Evolutionary conservation across 257 asterid species (phyloP).

Genomic region (Thymus quinquecostatus): DNA sequence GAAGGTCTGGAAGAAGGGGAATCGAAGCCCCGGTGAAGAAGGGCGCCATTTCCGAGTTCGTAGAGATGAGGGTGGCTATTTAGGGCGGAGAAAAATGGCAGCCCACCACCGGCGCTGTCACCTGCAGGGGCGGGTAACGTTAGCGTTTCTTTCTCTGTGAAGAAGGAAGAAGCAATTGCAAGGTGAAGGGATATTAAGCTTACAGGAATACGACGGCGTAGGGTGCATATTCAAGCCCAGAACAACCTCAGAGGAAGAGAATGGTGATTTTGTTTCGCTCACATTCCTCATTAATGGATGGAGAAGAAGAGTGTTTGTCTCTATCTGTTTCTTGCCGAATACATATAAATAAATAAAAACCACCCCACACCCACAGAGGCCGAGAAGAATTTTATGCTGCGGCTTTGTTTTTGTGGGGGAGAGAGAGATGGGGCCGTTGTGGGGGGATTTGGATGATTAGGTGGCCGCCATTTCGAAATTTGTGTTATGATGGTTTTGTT

Average conservation of each 20-base stretch:
- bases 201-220: slow-evolving; percentile 23
- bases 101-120: slow-evolving; percentile 25
- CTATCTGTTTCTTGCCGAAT: too few species aligned
- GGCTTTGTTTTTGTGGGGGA: neutral
- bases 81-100: slow-evolving; percentile 28
- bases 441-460: slow-evolving; percentile 9
- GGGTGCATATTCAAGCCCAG: slow-evolving; percentile 59
- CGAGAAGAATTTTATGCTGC: neutral
- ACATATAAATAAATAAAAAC: neutral
- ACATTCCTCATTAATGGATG: slow-evolving; percentile 33
- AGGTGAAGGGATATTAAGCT: neutral
- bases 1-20: slow-evolving; percentile 22
- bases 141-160: slow-evolving; percentile 1
- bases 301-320: neutral
- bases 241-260: slow-evolving; percentile 41
- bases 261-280: slow-evolving; percentile 28
- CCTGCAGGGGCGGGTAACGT: slow-evolving; percentile 9
- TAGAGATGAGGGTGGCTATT: slow-evolving; percentile 35
- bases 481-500: neutral
- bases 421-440: neutral
- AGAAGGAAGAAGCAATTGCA: neutral
- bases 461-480: slow-evolving; percentile 49
- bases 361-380: neutral
- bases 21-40: slow-evolving; percentile 30
- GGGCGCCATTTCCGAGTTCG: slow-evolving; percentile 30